Evolutionary conservation across 805 yeast genomes (phyloP).

Genomic region (Teunomyces kruisii): DNA sequence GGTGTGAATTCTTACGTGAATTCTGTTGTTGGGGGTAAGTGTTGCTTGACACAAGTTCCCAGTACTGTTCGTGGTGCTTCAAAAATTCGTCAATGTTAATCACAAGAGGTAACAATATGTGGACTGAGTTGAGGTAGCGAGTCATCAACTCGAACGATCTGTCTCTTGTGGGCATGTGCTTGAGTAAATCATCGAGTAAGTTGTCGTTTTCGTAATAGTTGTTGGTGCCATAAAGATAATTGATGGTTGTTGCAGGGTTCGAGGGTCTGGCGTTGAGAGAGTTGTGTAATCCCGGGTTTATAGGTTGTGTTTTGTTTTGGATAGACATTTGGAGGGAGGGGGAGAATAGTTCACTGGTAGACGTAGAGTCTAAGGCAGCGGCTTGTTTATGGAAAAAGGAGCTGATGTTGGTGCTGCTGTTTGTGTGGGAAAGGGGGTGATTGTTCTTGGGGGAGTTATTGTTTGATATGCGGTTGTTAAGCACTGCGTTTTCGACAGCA

Average conservation of each 20-base stretch:
- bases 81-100: conserved; percentile 45
- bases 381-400: conserved; percentile 12
- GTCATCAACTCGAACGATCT: conserved; percentile 48
- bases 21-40: not conserved
- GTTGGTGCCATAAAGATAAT: conserved; percentile 40
- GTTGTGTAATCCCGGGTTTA: conserved; percentile 23
- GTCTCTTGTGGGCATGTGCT: conserved; percentile 46
- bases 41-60: conserved; percentile 31
- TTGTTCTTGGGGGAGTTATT: not conserved
- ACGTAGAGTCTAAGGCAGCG: conserved; percentile 12
- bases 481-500: not conserved
- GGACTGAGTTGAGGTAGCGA: conserved; percentile 52
- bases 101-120: conserved; percentile 54
- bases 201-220: conserved; percentile 35
- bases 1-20: not conserved
- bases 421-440: conserved; percentile 4
- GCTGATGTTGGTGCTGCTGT: conserved; percentile 11
- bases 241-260: conserved; percentile 33
- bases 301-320: conserved; percentile 11
- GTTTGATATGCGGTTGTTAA: not conserved
- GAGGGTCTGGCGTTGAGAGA: conserved; percentile 31
- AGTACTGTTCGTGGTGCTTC: conserved; percentile 47
- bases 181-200: conserved; percentile 36
- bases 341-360: not conserved
- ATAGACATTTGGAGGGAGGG: not conserved